These are phyloP conservation scores for Botrytis paeoniae DNA, from an alignment of 2,329 filamentous ascomycete genomes.

Conservation along the genomic window DNA sequence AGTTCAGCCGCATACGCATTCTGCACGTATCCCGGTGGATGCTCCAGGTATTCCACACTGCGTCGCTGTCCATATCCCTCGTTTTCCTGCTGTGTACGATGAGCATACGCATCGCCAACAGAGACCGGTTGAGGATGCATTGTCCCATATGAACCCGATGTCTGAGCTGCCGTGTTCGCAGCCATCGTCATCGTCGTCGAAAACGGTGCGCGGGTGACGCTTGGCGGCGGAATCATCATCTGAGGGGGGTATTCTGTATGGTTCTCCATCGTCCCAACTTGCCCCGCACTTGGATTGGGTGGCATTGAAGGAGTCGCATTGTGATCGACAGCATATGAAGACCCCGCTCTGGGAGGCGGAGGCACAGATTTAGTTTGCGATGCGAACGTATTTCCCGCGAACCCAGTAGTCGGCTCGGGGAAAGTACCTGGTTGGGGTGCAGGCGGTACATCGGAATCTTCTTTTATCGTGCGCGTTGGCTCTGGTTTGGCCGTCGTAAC, in stretches of 20 bases:
- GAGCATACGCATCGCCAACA: background rate
- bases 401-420: slow-evolving; percentile 43
- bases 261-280: background rate
- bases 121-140: slow-evolving; percentile 16
- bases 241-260: slow-evolving; percentile 33
- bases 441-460: slow-evolving; percentile 44
- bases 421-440: slow-evolving; percentile 57
- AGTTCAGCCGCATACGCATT: slow-evolving; percentile 53
- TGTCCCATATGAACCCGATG: background rate
- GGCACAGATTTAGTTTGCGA: slow-evolving; percentile 31
- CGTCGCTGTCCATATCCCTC: background rate
- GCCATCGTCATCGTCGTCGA: slow-evolving; percentile 45
- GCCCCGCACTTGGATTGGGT: background rate
- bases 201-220: slow-evolving; percentile 41
- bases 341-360: slow-evolving; percentile 49
- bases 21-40: slow-evolving; percentile 52
- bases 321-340: background rate
- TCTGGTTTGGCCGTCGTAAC: background rate
- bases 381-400: slow-evolving; percentile 23
- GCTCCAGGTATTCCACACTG: slow-evolving; percentile 36
- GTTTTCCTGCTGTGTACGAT: background rate
- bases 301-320: background rate
- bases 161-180: background rate
- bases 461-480: slow-evolving; percentile 45
- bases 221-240: slow-evolving; percentile 37